Evolutionary conservation across 2,329 filamentous ascomycete species (phyloP), one percentile per base, ranked within the genome.

Genomic region (Tolypocladium cylindrosporum): DNA sequence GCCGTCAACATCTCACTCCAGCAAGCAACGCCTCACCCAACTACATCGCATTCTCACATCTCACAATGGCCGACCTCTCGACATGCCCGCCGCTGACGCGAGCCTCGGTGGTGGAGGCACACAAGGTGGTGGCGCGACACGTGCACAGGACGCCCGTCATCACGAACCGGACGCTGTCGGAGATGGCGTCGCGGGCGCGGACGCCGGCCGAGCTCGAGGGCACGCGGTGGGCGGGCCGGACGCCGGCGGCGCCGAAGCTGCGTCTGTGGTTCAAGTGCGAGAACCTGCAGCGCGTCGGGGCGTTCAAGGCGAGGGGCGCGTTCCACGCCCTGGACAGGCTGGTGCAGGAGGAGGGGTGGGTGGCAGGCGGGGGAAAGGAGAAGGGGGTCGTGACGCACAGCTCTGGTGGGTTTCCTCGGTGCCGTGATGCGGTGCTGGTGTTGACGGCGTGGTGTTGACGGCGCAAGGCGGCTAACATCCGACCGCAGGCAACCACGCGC

Each of bases 211-310:
- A 80, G 5, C 75, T 88, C 0, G 66, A 71, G 51, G 81, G 78
- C 16, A 87, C 86, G 4, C 72, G 75, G 62, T 86, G 80, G 75
- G 70, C 81, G 64, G 81, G 79, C 7, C 74, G 79, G 43, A 67
- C 69, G n/a, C 80, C 86, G 0, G 83, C 88, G 1, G 75, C 70
- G 4, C 91, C 91, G 0, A 82, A 75, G 55, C 75, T 96, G 43
- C 79, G 84, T 14, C 79, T 97, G 56, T 94, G 90, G 77, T 96
- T 97, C 82, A 97, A 97, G 77, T 95, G 91, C 72, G 93, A 97
- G 78, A 97, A 97, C 72, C 77, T 90, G 59, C 94, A 97, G 77
- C 85, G 86, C 57, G 85, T 95, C 57, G 94, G 93, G 55, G 93
- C 93, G 1, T 97, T 97, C 78, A 97, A 97, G 75, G 88, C 86